These are phyloP conservation scores for Colletotrichum somersetense DNA, from an alignment of 2,329 filamentous ascomycete species.

Conservation along the genomic window DNA sequence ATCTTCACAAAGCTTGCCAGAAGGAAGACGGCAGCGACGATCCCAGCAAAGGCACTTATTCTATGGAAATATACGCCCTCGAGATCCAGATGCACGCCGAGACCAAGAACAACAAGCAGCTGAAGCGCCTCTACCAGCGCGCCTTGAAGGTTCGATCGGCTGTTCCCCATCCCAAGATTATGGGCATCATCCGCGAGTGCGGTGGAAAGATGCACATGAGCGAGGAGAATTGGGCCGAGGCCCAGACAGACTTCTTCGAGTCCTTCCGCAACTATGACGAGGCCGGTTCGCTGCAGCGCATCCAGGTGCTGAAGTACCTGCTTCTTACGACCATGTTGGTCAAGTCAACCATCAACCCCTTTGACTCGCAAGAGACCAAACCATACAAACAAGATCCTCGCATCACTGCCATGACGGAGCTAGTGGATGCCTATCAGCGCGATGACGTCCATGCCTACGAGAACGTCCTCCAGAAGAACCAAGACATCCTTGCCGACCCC, in stretches of 20 bases:
- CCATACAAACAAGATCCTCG: conserved; percentile 96
- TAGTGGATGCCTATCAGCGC: conserved; percentile 95
- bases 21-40: conserved; percentile 89
- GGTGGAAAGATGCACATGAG: conserved; percentile 99
- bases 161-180: conserved; percentile 97
- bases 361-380: conserved; percentile 98
- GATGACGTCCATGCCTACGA: conserved; percentile 96
- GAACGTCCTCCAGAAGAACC: conserved; percentile 86
- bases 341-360: conserved; percentile 98
- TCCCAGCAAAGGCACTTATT: conserved; percentile 95
- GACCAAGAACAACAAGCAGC: conserved; percentile 95
- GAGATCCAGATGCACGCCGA: conserved; percentile 99
- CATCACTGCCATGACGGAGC: conserved; percentile 95
- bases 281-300: conserved; percentile 93
- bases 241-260: conserved; percentile 98
- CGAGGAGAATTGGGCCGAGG: conserved; percentile 98
- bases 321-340: conserved; percentile 98
- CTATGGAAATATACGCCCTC: conserved; percentile 93
- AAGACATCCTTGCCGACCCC: conserved; percentile 88
- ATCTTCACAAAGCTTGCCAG: conserved; percentile 91
- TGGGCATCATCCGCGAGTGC: conserved; percentile 98
- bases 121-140: conserved; percentile 92
- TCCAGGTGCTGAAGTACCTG: conserved; percentile 97
- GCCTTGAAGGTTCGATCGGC: conserved; percentile 95
- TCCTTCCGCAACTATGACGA: conserved; percentile 99